phyloP scores from a whole-genome alignment of 345 rosid genomes.

The Boechera divaricarpa region DNA sequence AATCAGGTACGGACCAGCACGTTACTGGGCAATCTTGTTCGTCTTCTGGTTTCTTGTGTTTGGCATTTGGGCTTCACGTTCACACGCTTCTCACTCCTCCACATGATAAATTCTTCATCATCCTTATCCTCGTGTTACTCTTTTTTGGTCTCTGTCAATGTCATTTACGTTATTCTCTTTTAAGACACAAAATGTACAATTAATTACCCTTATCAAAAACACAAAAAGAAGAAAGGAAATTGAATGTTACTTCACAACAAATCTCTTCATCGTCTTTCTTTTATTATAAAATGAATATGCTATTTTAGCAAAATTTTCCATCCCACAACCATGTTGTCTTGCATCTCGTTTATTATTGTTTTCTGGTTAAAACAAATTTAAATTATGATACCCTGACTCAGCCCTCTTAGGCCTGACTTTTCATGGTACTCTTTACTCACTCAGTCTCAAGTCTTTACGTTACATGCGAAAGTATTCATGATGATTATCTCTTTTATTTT shows the following conservation, averaged over 20 bases:
- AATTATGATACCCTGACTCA: too few species aligned
- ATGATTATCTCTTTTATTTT: not conserved
- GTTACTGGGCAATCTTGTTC: constrained; percentile 94
- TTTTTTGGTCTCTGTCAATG: not conserved
- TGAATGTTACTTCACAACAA: not conserved
- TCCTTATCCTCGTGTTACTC: constrained; percentile 13
- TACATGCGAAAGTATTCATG: not conserved
- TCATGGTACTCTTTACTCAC: too few species aligned
- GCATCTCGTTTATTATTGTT: not conserved
- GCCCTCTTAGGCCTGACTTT: too few species aligned
- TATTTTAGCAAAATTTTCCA: not conserved
- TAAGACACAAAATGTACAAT: constrained; percentile 30
- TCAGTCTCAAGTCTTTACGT: too few species aligned
- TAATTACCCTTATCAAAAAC: not conserved
- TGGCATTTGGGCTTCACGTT: constrained; percentile 91
- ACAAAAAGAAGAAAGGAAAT: not conserved
- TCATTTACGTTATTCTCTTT: constrained; percentile 9
- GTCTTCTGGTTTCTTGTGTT: constrained; percentile 98
- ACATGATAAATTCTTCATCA: constrained; percentile 24
- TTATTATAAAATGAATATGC: not conserved
- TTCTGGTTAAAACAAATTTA: not conserved
- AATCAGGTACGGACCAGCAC: constrained; percentile 95
- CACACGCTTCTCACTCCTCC: constrained; percentile 42
- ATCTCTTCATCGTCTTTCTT: not conserved
- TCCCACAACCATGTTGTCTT: not conserved